Conservation (phyloP, 2,329 filamentous ascomycete species). For the Albifimbria verrucaria region DNA sequence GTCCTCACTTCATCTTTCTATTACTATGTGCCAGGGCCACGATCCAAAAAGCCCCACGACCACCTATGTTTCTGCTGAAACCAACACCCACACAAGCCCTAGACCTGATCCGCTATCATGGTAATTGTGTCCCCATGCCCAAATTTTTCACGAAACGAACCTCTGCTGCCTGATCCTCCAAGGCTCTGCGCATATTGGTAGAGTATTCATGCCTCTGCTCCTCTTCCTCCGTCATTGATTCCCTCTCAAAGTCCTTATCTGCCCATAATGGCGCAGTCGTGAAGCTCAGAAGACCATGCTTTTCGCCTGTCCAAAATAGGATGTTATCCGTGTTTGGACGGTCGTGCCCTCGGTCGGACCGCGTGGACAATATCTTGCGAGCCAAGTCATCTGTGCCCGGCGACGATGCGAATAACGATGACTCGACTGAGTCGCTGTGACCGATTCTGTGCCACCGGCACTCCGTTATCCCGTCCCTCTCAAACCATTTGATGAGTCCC, state of each 20-base stretch:
- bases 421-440: conserved; percentile 45
- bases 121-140: conserved; percentile 23
- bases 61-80: too few relatives aligned
- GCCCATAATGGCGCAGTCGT: conserved; percentile 47
- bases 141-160: conserved; percentile 69
- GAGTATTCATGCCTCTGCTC: conserved; percentile 59
- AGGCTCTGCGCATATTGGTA: conserved; percentile 68
- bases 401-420: conserved; percentile 50
- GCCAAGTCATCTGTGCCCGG: conserved; percentile 67
- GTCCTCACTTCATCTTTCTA: too few relatives aligned
- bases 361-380: conserved; percentile 71
- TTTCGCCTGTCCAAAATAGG: conserved; percentile 84
- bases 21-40: too few relatives aligned
- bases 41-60: too few relatives aligned
- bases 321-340: conserved; percentile 61
- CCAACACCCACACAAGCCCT: too few relatives aligned
- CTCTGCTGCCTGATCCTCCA: conserved; percentile 77
- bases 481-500: conserved; percentile 85
- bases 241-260: conserved; percentile 50
- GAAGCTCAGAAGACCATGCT: conserved; percentile 69
- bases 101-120: background rate
- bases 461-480: conserved; percentile 72
- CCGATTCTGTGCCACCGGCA: conserved; percentile 53
- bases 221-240: conserved; percentile 44
- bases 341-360: conserved; percentile 28